Conservation (phyloP, 768 basidiomycete species). For the Tulasnella sp. region DNA sequence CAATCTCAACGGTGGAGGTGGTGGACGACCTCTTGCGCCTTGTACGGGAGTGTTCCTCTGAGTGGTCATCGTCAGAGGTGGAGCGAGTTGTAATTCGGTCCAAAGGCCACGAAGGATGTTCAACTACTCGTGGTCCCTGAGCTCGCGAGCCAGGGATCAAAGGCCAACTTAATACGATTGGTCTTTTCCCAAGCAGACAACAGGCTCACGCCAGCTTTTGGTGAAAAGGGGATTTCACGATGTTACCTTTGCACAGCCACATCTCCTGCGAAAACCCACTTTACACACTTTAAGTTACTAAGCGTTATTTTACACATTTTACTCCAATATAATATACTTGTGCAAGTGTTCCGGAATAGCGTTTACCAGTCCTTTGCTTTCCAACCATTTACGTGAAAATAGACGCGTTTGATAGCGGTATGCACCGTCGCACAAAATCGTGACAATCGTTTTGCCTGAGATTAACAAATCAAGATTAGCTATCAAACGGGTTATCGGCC, state of each 20-base stretch:
- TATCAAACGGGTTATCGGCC: too few relatives aligned
- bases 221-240: background rate
- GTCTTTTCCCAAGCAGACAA: too few relatives aligned
- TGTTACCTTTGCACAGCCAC: background rate
- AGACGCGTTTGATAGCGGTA: constrained; percentile 90
- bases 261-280: background rate
- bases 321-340: constrained; percentile 83
- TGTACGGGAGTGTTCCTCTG: background rate
- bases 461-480: background rate
- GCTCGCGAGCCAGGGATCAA: background rate
- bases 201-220: background rate
- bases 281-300: background rate
- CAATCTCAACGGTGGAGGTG: background rate
- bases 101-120: background rate
- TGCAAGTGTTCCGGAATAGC: constrained; percentile 73
- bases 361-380: constrained; percentile 58
- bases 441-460: constrained; percentile 69
- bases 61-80: background rate
- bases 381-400: constrained; percentile 88
- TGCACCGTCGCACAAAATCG: constrained; percentile 88
- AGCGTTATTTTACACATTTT: constrained; percentile 13
- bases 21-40: background rate
- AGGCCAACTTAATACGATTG: background rate
- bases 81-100: background rate
- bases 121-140: background rate